Conservation (phyloP, 2,329 filamentous ascomycete species). For the Aureobasidium sp. region DNA sequence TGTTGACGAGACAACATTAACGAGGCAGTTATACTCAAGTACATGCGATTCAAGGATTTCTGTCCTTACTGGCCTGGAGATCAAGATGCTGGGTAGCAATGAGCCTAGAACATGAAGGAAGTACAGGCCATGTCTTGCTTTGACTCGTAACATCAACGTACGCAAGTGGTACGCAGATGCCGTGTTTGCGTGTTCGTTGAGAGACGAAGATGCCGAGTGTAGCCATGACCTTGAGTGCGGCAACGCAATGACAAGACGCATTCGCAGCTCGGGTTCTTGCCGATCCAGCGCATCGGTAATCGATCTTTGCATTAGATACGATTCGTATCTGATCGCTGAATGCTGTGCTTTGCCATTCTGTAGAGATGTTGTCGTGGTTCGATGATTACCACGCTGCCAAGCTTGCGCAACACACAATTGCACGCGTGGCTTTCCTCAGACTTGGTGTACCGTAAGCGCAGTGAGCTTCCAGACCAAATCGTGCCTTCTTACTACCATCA, state of each 20-base stretch:
- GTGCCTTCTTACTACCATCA: neutral
- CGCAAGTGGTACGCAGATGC: neutral
- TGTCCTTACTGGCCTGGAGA: neutral
- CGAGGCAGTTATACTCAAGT: neutral
- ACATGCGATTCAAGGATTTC: neutral
- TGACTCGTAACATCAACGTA: neutral
- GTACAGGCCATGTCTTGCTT: neutral
- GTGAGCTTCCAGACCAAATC: neutral
- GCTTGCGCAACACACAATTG: neutral
- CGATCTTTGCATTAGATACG: neutral
- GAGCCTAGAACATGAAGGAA: neutral
- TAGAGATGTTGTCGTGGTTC: neutral
- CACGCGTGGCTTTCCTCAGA: neutral
- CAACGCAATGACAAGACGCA: neutral
- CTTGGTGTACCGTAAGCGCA: neutral
- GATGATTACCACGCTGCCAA: neutral
- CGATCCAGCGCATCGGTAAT: neutral
- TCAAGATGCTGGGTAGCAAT: neutral
- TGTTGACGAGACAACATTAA: neutral
- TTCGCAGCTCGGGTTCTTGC: neutral
- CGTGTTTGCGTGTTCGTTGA: constrained; percentile 1
- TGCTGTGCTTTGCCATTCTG: neutral
- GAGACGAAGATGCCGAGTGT: neutral
- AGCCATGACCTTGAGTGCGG: neutral
- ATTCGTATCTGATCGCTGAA: neutral